Percentiles rank a stretch among this genome's conserved stretches.
These are phyloP conservation scores for Verticillium tricorpus DNA, from an alignment of 2,329 filamentous ascomycete species.

Conservation along the genomic window DNA sequence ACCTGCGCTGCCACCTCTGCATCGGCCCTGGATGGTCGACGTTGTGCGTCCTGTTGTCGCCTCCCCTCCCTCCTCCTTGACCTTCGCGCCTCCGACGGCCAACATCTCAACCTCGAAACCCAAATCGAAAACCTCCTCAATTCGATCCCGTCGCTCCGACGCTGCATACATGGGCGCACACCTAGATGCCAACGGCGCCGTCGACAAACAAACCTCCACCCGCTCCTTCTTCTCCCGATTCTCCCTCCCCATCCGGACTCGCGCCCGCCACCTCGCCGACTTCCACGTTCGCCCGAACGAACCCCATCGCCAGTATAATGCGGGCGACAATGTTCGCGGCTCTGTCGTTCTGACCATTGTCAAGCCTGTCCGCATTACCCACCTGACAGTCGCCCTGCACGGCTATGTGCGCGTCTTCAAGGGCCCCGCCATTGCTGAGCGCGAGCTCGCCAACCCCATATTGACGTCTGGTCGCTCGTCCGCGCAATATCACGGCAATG, in stretches of 20 bases:
- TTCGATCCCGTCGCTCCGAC: conserved; percentile 3
- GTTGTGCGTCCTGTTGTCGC: conserved; percentile 11
- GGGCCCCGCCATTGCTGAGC: conserved; percentile 54
- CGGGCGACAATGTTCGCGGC: conserved; percentile 70
- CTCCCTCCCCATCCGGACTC: conserved; percentile 44
- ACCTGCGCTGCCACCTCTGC: not conserved
- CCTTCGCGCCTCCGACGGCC: conserved; percentile 16
- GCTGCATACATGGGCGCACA: conserved; percentile 39
- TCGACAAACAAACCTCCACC: conserved; percentile 34
- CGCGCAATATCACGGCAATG: conserved; percentile 65
- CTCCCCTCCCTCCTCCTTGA: conserved; percentile 12
- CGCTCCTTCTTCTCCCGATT: conserved; percentile 50
- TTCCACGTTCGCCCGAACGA: conserved; percentile 75
- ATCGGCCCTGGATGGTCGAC: conserved; percentile 1
- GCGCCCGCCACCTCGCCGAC: conserved; percentile 64
- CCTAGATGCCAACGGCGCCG: conserved; percentile 31
- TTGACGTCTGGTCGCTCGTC: conserved; percentile 29
- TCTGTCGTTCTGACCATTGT: conserved; percentile 67
- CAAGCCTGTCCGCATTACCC: conserved; percentile 73
- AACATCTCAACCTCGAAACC: conserved; percentile 21
- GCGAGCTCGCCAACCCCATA: conserved; percentile 38
- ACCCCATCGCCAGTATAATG: conserved; percentile 70
- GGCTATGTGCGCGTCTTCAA: conserved; percentile 78
- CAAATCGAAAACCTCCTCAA: conserved; percentile 8
- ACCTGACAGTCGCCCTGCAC: conserved; percentile 72